A percentile compares a stretch with the other conserved stretches of the same genome.
Evolutionary conservation across 176 grass and related monocot species (phyloP).

Genomic region (Elymus sibiricus): DNA sequence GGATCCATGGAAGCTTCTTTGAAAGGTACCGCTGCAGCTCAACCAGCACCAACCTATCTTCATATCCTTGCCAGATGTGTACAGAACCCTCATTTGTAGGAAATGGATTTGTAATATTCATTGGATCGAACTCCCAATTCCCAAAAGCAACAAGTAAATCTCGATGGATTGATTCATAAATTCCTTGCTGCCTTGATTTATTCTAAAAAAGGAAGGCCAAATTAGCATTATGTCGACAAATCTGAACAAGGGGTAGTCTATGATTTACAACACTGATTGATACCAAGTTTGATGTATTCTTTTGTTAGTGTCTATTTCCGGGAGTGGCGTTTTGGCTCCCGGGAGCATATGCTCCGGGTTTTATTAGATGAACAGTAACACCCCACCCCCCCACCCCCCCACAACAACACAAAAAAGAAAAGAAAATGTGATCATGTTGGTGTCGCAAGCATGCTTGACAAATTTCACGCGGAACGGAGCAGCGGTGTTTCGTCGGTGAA

Average conservation of each 20-base stretch:
- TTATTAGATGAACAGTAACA: too few relatives aligned
- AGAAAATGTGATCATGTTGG: too few relatives aligned
- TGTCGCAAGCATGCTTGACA: too few relatives aligned
- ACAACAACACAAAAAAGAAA: too few relatives aligned
- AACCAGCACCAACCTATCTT: constrained; percentile 62
- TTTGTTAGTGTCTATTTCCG: not conserved
- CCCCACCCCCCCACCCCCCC: too few relatives aligned
- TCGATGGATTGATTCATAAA: constrained; percentile 65
- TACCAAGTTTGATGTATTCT: constrained; percentile 2
- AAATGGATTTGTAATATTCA: constrained; percentile 69
- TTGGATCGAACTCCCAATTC: constrained; percentile 75
- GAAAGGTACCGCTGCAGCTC: constrained; percentile 57
- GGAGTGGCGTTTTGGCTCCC: too few relatives aligned
- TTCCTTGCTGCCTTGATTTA: constrained; percentile 78
- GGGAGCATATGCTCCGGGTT: too few relatives aligned
- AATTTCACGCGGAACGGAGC: too few relatives aligned
- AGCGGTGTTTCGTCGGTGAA: too few relatives aligned
- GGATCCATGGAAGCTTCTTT: constrained; percentile 66
- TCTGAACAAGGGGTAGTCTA: not conserved
- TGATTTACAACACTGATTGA: not conserved
- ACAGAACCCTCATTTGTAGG: constrained; percentile 61
- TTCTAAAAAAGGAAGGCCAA: constrained; percentile 47
- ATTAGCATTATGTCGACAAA: not conserved
- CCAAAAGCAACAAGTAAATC: constrained; percentile 74
- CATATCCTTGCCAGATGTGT: constrained; percentile 76